Conservation (phyloP, 2,329 filamentous ascomycete species). For the Claviceps sp. region DNA sequence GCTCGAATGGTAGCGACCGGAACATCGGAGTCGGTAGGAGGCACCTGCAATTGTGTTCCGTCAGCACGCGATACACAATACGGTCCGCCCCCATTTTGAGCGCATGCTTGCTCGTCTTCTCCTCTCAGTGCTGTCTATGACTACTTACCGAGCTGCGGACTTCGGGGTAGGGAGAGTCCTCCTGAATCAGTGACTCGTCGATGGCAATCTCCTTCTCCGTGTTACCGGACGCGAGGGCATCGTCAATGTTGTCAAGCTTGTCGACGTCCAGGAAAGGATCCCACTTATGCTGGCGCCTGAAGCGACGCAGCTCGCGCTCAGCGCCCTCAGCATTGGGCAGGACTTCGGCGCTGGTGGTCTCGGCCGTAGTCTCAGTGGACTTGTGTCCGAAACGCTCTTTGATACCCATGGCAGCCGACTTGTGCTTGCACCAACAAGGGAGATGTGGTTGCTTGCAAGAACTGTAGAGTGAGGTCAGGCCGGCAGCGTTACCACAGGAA, state of each 20-base stretch:
- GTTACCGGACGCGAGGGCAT: constrained; percentile 29
- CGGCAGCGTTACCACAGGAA: background rate
- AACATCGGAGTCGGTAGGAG: constrained; percentile 31
- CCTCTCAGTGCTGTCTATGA: too few species aligned
- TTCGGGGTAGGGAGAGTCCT: constrained; percentile 32
- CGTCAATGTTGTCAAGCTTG: constrained; percentile 35
- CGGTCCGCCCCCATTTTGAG: too few species aligned
- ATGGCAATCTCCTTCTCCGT: constrained; percentile 29
- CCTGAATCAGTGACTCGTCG: constrained; percentile 31
- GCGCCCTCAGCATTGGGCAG: constrained; percentile 8
- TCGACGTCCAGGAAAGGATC: constrained; percentile 43
- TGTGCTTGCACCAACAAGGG: background rate
- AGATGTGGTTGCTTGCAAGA: background rate
- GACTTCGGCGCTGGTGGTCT: constrained; percentile 10
- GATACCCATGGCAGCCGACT: constrained; percentile 10
- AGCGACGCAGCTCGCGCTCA: constrained; percentile 21
- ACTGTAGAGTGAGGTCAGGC: background rate
- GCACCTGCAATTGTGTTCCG: constrained; percentile 5
- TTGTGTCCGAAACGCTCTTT: constrained; percentile 10
- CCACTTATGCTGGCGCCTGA: constrained; percentile 38
- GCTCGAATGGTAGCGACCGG: constrained; percentile 44
- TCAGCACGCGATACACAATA: too few species aligned
- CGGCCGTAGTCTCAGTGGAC: constrained; percentile 6
- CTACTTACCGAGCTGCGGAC: constrained; percentile 13
- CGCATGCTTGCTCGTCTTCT: too few species aligned